phyloP scores from a whole-genome alignment of 345 rosid species.

The Angophora floribunda region DNA sequence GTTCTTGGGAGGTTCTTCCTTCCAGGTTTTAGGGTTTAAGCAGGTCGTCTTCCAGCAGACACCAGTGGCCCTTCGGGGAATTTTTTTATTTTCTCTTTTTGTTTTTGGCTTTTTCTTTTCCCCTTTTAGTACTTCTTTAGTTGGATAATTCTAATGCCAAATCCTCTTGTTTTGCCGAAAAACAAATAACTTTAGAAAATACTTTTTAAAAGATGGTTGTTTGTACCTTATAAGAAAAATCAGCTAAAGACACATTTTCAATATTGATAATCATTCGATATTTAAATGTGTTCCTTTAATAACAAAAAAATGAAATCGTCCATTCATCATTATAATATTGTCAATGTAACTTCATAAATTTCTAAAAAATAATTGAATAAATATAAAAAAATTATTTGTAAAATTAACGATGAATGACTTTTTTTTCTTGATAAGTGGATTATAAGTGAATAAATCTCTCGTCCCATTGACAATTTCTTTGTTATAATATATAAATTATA shows the following conservation, averaged over 20 bases:
- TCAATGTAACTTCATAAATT: neutral
- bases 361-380: too few relatives aligned
- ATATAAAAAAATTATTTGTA: neutral
- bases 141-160: neutral
- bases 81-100: neutral
- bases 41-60: neutral
- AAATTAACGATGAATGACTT: neutral
- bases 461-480: neutral
- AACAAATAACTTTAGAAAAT: neutral
- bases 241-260: neutral
- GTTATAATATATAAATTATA: too few relatives aligned
- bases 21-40: slow-evolving; percentile 9
- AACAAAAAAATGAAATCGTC: neutral
- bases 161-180: neutral
- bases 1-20: neutral
- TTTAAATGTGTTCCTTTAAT: accelerated
- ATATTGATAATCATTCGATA: neutral
- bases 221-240: neutral
- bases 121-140: neutral
- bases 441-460: neutral
- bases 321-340: neutral
- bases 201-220: neutral
- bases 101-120: neutral
- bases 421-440: accelerated
- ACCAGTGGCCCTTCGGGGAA: neutral